Percentiles rank a stretch among this genome's conserved stretches.
Conservation (phyloP, 2,329 filamentous ascomycete genomes). For the Nigrograna mackinnonii region DNA sequence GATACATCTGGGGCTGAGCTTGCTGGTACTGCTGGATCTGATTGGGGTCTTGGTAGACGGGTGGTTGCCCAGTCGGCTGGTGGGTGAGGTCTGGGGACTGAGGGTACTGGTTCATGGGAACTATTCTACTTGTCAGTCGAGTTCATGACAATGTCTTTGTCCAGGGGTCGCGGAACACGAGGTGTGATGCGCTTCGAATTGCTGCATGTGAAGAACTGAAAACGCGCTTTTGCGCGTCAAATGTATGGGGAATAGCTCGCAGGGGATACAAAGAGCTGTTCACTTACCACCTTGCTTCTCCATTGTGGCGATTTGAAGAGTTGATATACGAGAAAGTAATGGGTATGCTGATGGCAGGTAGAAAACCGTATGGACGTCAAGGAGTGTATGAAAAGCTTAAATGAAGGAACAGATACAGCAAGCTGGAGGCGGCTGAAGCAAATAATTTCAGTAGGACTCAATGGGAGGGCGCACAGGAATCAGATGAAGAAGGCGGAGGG, state of each 20-base stretch:
- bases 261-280: not conserved
- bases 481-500: conserved; percentile 4
- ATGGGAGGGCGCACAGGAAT: too few relatives aligned
- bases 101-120: conserved; percentile 43
- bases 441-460: conserved; percentile 1
- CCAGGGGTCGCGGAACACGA: too few relatives aligned
- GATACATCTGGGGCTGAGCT: conserved; percentile 22
- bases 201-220: conserved; percentile 2
- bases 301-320: conserved; percentile 21
- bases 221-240: not conserved
- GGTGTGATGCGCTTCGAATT: too few relatives aligned
- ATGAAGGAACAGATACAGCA: conserved; percentile 6
- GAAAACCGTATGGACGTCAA: conserved; percentile 5
- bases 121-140: too few relatives aligned
- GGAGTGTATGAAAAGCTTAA: conserved; percentile 3
- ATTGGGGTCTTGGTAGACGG: conserved; percentile 38
- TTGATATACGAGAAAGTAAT: not conserved
- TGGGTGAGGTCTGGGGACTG: conserved; percentile 31
- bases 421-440: conserved; percentile 12
- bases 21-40: conserved; percentile 17
- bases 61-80: conserved; percentile 23
- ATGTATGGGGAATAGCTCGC: not conserved
- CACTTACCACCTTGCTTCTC: conserved; percentile 40
- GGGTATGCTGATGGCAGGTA: not conserved
- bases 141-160: too few relatives aligned